A percentile compares a stretch with the other conserved stretches of the same genome.
Conservation (phyloP, 2,329 filamentous ascomycete genomes). For the Emericellopsis atlantica region DNA sequence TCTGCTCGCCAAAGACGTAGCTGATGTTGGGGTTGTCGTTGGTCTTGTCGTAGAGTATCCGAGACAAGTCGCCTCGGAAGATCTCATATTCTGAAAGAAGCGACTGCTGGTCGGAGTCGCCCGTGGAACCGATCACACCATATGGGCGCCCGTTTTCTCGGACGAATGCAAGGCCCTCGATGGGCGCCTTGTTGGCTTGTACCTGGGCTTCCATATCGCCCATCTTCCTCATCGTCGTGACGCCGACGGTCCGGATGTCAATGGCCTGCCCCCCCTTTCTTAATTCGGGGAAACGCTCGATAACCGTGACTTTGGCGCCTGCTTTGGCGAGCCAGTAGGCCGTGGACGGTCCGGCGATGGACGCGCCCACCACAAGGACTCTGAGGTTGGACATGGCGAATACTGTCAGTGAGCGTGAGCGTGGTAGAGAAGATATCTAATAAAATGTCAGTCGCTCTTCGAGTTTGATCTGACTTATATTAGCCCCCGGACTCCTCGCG, state of each 20-base stretch:
- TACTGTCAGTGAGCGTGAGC: too few species aligned
- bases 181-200: slow-evolving; percentile 12
- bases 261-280: slow-evolving; percentile 21
- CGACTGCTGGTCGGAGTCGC: slow-evolving; percentile 24
- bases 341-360: slow-evolving; percentile 16
- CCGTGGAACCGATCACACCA: slow-evolving; percentile 19
- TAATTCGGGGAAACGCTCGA: slow-evolving; percentile 20
- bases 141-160: slow-evolving; percentile 20
- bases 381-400: slow-evolving; percentile 2
- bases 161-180: slow-evolving; percentile 29
- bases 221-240: slow-evolving; percentile 23
- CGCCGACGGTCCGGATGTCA: slow-evolving; percentile 21
- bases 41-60: slow-evolving; percentile 24
- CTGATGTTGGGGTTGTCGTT: slow-evolving; percentile 12
- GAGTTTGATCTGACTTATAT: too few species aligned
- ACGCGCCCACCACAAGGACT: slow-evolving; percentile 17
- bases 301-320: slow-evolving; percentile 20
- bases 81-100: slow-evolving; percentile 42
- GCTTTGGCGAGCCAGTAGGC: slow-evolving; percentile 16
- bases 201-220: slow-evolving; percentile 23
- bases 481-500: too few species aligned
- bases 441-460: too few species aligned
- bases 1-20: slow-evolving; percentile 17
- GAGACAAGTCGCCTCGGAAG: slow-evolving; percentile 36
- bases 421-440: too few species aligned